Percentiles rank a stretch among this genome's conserved stretches.
These are phyloP conservation scores for Penicillium canariense DNA, from an alignment of 495 filamentous ascomycete genomes.

Conservation along the genomic window DNA sequence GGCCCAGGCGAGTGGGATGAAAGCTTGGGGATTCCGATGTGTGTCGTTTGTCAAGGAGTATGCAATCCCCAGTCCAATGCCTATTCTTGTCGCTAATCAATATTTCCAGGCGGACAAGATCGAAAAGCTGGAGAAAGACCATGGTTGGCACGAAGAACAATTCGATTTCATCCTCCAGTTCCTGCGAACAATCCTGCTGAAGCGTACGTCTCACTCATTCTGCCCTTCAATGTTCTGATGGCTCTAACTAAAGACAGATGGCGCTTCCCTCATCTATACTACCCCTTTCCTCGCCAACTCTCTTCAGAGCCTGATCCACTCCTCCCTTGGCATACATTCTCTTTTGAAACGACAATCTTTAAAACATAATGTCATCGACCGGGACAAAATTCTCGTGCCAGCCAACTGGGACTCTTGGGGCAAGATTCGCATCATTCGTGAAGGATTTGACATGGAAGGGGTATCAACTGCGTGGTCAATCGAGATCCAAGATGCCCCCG, in stretches of 20 bases:
- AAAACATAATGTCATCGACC: conserved; percentile 93
- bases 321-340: conserved; percentile 86
- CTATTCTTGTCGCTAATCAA: conserved; percentile 24
- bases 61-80: conserved; percentile 24
- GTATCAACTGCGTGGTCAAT: conserved; percentile 80
- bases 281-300: conserved; percentile 75
- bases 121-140: conserved; percentile 79
- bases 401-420: conserved; percentile 99
- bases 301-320: conserved; percentile 79
- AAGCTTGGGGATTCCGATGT: conserved; percentile 81
- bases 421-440: conserved; percentile 90
- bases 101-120: conserved; percentile 77
- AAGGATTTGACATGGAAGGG: conserved; percentile 89
- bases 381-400: conserved; percentile 91
- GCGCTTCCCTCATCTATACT: conserved; percentile 87
- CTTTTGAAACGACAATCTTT: conserved; percentile 76
- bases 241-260: conserved; percentile 57
- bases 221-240: not conserved
- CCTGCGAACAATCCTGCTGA: conserved; percentile 78
- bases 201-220: conserved; percentile 56
- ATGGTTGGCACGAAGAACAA: conserved; percentile 89
- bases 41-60: conserved; percentile 92
- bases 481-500: conserved; percentile 64
- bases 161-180: conserved; percentile 92
- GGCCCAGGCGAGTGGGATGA: conserved; percentile 96